Percentiles rank a stretch among this genome's conserved stretches.
These are phyloP conservation scores for Beauveria sp. DNA, from an alignment of 2,329 filamentous ascomycete genomes.

Conservation along the genomic window DNA sequence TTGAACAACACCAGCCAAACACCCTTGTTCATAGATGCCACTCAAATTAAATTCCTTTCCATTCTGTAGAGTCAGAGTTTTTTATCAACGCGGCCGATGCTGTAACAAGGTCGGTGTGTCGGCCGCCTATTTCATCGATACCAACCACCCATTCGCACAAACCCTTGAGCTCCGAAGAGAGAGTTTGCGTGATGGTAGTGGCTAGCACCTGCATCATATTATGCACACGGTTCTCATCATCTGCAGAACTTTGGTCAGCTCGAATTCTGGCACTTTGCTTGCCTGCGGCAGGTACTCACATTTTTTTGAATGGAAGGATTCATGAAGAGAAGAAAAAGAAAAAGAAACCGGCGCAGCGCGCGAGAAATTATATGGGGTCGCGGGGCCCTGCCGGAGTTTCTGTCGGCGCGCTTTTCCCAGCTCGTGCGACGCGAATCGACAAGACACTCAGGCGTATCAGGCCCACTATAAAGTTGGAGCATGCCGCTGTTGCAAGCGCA, in stretches of 20 bases:
- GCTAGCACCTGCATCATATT: slow-evolving; percentile 71
- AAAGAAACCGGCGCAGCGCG: slow-evolving; percentile 22
- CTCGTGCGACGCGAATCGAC: too few species aligned
- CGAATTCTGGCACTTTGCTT: slow-evolving; percentile 14
- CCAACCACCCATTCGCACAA: slow-evolving; percentile 55
- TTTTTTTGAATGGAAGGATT: slow-evolving; percentile 99
- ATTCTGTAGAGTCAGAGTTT: slow-evolving; percentile 75
- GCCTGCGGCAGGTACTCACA: slow-evolving; percentile 50
- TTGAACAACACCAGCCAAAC: slow-evolving; percentile 1
- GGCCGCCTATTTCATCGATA: slow-evolving; percentile 95
- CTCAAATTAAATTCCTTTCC: slow-evolving; percentile 19
- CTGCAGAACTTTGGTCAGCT: slow-evolving; percentile 41
- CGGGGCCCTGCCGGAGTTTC: slow-evolving; percentile 19
- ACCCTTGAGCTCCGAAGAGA: slow-evolving; percentile 90
- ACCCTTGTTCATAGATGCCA: background rate
- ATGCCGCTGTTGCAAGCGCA: background rate
- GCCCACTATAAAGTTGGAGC: slow-evolving; percentile 10
- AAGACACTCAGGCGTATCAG: background rate
- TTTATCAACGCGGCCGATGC: slow-evolving; percentile 90
- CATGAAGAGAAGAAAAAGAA: slow-evolving; percentile 53
- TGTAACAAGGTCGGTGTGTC: slow-evolving; percentile 98
- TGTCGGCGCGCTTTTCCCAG: slow-evolving; percentile 17
- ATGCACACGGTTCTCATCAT: slow-evolving; percentile 99
- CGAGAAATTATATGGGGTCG: slow-evolving; percentile 29
- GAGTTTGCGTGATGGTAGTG: slow-evolving; percentile 64